phyloP scores from a whole-genome alignment of 2,329 filamentous ascomycete species.

The Fusarium sp. region DNA sequence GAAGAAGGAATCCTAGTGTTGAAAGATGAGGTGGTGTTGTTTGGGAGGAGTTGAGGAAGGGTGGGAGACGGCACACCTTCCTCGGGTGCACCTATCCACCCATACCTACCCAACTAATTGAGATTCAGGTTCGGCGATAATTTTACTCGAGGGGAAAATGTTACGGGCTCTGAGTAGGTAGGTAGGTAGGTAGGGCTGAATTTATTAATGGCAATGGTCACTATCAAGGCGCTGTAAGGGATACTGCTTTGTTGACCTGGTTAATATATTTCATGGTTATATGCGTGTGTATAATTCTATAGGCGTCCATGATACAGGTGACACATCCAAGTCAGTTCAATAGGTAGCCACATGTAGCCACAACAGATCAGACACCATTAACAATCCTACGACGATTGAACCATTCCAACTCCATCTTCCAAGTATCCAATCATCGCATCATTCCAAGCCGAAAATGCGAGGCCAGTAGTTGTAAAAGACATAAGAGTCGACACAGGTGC shows the following conservation, averaged over 20 bases:
- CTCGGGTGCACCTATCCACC: neutral
- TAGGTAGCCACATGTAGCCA: neutral
- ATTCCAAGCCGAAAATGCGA: constrained; percentile 26
- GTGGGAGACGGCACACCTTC: neutral
- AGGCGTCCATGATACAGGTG: too few species aligned
- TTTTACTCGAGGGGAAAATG: too few species aligned
- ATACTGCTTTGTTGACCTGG: too few species aligned
- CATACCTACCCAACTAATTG: too few species aligned
- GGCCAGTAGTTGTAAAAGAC: constrained; percentile 47
- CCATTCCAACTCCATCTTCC: neutral
- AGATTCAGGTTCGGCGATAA: too few species aligned
- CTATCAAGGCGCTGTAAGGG: too few species aligned
- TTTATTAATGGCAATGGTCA: too few species aligned
- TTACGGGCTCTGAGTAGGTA: too few species aligned
- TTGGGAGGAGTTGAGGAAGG: neutral
- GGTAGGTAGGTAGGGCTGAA: too few species aligned
- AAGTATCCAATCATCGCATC: neutral
- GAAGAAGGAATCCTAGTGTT: neutral
- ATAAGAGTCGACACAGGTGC: constrained; percentile 41
- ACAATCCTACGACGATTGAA: neutral
- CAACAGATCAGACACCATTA: neutral
- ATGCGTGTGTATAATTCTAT: too few species aligned
- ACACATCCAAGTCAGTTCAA: neutral
- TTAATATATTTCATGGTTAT: too few species aligned
- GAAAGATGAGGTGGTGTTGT: neutral